Base-by-base conservation (phyloP, 2,329 filamentous ascomycete genomes). In the Rhinocladiella mackenziei region DNA sequence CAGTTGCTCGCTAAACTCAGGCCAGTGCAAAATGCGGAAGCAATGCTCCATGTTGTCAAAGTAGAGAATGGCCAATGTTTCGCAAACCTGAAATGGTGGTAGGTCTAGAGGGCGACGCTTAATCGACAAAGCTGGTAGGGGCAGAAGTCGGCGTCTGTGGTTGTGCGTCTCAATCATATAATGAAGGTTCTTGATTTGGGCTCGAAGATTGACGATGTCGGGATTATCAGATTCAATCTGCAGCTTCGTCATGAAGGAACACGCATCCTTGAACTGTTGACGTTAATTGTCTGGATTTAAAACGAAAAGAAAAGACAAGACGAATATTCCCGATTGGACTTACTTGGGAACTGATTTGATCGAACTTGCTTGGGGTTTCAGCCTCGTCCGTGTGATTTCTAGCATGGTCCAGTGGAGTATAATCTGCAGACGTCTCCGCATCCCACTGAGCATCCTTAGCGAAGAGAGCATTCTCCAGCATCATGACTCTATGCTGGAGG, bases 21-120 rank as follows among this genome's bases (percentile, higher is more conserved):
- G 39, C 22, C 40, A 39, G 29, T 54, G 51, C 40, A 57, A 25
- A 17, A 57, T 45, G 14, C 55, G 51, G 22, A 54, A 54, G 39
- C 55, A 57, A 28, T 57, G 51, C 36, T 57, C 55, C 39, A 57
- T 37, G 34, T 57, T 52, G 39, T 57, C 45, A 22, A 57, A 57
- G 36, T 57, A 57, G 17, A 51, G 46, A 3, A 46, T 32, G 6
- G 45, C 38, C 23, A 57, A 37, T 20, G 22, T 40, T 17, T 47
- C 18, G 40, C 55, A 57, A 10, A 50, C 30, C 2, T 45, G 33
- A 9, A 44, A 40, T 3, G 52, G 36, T n/a, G 52, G 52, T 3
- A 55, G 38, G 3, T 48, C 29, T 5, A 48, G 28, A 14, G 25
- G 31, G n/a, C 35, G 14, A 5, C 20, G 37, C 9, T 14, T 19